phyloP scores from a whole-genome alignment of 2,329 filamentous ascomycete genomes.

The Colletotrichum neosansevieriae region DNA sequence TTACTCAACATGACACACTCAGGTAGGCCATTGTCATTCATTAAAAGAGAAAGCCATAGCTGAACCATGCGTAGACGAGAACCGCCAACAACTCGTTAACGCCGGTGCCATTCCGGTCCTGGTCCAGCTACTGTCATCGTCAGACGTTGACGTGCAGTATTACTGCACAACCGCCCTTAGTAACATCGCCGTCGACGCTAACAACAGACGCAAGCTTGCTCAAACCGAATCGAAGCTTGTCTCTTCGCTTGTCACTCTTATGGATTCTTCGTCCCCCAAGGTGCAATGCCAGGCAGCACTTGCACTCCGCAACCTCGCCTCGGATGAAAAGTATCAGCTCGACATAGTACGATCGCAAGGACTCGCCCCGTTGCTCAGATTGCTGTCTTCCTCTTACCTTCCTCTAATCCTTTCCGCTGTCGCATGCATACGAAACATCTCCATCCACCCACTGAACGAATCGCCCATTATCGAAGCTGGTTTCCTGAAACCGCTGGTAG shows the following conservation, averaged over 20 bases:
- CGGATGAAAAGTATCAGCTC: constrained; percentile 98
- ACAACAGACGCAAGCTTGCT: constrained; percentile 90
- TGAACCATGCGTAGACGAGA: constrained; percentile 77
- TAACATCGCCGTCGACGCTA: constrained; percentile 96
- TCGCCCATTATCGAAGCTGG: constrained; percentile 98
- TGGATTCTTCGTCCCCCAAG: constrained; percentile 97
- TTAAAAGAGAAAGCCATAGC: neutral
- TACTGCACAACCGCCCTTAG: constrained; percentile 98
- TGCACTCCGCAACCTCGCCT: constrained; percentile 93
- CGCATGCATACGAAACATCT: constrained; percentile 98
- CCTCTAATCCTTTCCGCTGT: constrained; percentile 96
- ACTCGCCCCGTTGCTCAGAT: constrained; percentile 84
- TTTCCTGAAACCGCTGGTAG: constrained; percentile 92
- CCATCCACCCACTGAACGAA: constrained; percentile 97
- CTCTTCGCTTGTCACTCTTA: constrained; percentile 92
- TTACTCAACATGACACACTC: constrained; percentile 99
- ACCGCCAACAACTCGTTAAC: constrained; percentile 96
- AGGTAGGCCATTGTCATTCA: constrained; percentile 66
- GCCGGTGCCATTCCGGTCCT: constrained; percentile 98
- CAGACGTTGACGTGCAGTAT: constrained; percentile 98
- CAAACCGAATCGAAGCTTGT: constrained; percentile 92
- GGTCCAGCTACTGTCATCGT: constrained; percentile 91
- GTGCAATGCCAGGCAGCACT: constrained; percentile 98
- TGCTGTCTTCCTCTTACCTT: constrained; percentile 94
- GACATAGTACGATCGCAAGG: constrained; percentile 95